These are phyloP conservation scores for Knoxdaviesia capensis DNA, from an alignment of 2,329 filamentous ascomycete species.

Conservation along the genomic window DNA sequence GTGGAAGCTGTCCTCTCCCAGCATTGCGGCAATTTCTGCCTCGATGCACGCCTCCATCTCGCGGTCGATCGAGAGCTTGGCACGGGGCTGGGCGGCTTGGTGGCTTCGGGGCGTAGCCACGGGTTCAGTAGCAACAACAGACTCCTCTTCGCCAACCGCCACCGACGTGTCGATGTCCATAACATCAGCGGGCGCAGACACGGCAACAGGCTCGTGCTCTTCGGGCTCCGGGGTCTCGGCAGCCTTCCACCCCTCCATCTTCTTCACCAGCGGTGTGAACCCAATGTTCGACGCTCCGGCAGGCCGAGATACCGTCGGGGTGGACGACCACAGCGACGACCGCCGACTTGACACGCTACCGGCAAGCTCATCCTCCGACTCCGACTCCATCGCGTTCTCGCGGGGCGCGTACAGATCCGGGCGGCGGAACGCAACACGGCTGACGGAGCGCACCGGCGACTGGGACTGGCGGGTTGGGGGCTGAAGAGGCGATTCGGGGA, in stretches of 20 bases:
- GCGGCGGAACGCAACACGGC: too few species aligned
- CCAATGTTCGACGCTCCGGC: conserved; percentile 20
- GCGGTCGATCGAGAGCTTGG: conserved; percentile 17
- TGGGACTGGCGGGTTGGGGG: too few species aligned
- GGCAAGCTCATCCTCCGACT: conserved; percentile 28
- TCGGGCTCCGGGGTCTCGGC: background rate
- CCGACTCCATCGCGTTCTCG: conserved; percentile 7
- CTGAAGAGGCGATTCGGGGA: too few species aligned
- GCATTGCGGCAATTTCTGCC: conserved; percentile 12
- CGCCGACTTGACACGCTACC: conserved; percentile 10
- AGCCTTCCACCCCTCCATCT: conserved; percentile 3
- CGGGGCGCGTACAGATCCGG: too few species aligned
- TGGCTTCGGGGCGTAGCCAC: too few species aligned
- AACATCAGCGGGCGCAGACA: too few species aligned
- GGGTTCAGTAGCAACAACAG: too few species aligned
- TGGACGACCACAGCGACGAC: conserved; percentile 6
- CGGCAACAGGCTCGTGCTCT: background rate
- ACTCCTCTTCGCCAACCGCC: too few species aligned
- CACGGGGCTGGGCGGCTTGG: background rate
- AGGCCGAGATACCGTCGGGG: conserved; percentile 22
- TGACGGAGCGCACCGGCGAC: too few species aligned
- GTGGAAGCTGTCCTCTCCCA: background rate
- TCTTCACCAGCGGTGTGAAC: conserved; percentile 41
- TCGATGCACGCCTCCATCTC: conserved; percentile 15
- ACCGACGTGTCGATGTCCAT: too few species aligned